Percentiles rank a stretch among this genome's conserved stretches.
Conservation (phyloP, 495 filamentous ascomycete species). For the Talaromyces borbonicus region DNA sequence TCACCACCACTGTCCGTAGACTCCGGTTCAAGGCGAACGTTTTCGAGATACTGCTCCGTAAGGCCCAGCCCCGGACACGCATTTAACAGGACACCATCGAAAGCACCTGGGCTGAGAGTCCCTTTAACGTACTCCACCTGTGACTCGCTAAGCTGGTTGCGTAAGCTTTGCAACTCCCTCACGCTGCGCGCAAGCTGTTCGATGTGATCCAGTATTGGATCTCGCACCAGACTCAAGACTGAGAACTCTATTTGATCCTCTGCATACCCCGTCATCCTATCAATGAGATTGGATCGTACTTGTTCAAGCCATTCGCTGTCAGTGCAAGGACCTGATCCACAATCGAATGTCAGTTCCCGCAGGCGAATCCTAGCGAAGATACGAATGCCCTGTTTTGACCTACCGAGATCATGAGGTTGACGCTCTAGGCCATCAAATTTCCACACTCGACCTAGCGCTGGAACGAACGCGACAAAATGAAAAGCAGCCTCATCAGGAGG, state of each 20-base stretch:
- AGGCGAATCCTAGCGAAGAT: no score
- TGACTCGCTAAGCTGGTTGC: conserved; percentile 21
- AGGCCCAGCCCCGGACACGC: conserved; percentile 26
- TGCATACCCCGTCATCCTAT: conserved; percentile 43
- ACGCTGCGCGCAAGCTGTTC: conserved; percentile 38
- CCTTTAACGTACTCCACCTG: neutral
- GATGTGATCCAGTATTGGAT: conserved; percentile 36
- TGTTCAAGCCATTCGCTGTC: conserved; percentile 41
- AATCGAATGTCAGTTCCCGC: neutral
- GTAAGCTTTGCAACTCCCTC: conserved; percentile 25
- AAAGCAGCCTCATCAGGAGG: conserved; percentile 47
- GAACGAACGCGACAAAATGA: conserved; percentile 88
- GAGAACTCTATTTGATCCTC: conserved; percentile 49
- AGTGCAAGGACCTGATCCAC: conserved; percentile 22
- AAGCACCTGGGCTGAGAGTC: neutral
- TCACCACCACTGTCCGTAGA: conserved; percentile 14
- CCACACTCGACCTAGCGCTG: conserved; percentile 66
- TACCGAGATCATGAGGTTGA: conserved; percentile 64
- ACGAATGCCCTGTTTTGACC: no score
- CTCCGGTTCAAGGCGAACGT: conserved; percentile 15
- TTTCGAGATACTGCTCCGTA: conserved; percentile 22
- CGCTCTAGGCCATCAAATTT: conserved; percentile 79
- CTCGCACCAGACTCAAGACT: conserved; percentile 42
- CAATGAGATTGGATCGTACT: conserved; percentile 35
- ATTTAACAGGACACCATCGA: conserved; percentile 18